Percentiles rank a stretch among this genome's conserved stretches.
phyloP scores from a whole-genome alignment of 2,329 filamentous ascomycete genomes.

The Hymenoscyphus repandus region DNA sequence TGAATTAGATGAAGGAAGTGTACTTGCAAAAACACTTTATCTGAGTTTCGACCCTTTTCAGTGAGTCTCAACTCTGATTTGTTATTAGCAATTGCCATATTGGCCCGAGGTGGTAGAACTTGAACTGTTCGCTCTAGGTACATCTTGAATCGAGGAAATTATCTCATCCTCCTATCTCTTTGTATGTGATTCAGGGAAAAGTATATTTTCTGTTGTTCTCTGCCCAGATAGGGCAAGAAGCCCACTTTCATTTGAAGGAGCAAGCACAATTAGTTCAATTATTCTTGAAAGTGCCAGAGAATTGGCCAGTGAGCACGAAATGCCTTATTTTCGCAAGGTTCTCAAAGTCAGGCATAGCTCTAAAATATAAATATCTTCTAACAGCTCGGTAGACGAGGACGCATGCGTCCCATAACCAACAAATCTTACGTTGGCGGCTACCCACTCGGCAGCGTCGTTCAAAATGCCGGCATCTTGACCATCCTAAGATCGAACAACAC shows the following conservation, averaged over 20 bases:
- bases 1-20: constrained; percentile 55
- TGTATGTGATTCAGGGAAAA: too few species aligned
- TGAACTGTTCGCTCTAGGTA: not conserved
- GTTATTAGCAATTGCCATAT: not conserved
- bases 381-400: constrained; percentile 46
- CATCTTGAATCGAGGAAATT: not conserved
- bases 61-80: not conserved
- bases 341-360: not conserved
- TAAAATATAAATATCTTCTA: not conserved
- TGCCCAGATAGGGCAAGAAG: too few species aligned
- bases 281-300: too few species aligned
- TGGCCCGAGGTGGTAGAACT: not conserved
- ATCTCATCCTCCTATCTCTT: too few species aligned
- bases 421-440: constrained; percentile 44
- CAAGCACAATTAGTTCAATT: too few species aligned
- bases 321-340: not conserved
- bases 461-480: constrained; percentile 57
- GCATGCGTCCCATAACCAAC: constrained; percentile 54
- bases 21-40: constrained; percentile 65
- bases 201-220: too few species aligned
- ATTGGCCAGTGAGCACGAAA: too few species aligned
- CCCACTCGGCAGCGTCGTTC: constrained; percentile 53
- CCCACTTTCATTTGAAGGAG: too few species aligned
- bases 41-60: constrained; percentile 80
- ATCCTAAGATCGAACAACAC: constrained; percentile 62